Evolutionary conservation across 371 early-diverging fungal species (phyloP).

Genomic region (Syncephalis fuscata): DNA sequence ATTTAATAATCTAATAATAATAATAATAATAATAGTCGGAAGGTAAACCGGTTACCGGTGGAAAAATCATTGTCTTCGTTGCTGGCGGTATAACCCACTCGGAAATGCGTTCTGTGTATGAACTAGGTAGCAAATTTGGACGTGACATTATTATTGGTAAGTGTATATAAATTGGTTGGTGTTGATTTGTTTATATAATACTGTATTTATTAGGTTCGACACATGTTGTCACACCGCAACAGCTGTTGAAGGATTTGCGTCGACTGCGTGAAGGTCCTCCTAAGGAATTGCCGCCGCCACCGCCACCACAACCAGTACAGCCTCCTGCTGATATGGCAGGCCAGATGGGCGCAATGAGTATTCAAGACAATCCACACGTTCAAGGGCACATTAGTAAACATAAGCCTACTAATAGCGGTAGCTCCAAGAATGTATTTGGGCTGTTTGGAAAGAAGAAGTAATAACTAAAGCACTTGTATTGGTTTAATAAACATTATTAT

Average conservation of each 20-base stretch:
- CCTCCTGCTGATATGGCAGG: neutral
- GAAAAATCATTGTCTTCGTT: slow-evolving; percentile 41
- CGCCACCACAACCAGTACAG: slow-evolving; percentile 4
- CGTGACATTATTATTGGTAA: slow-evolving; percentile 74
- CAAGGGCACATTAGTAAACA: too few species aligned
- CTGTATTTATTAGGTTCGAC: too few species aligned
- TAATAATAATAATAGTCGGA: neutral
- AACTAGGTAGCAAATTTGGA: slow-evolving; percentile 43
- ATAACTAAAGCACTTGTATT: too few species aligned
- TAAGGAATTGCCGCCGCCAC: slow-evolving; percentile 1
- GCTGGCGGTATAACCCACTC: slow-evolving; percentile 87
- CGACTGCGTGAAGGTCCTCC: slow-evolving; percentile 13
- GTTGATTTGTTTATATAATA: too few species aligned
- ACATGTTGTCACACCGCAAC: slow-evolving; percentile 56
- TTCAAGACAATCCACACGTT: too few species aligned
- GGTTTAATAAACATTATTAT: too few species aligned
- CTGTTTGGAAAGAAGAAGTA: too few species aligned
- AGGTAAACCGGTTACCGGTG: slow-evolving; percentile 3
- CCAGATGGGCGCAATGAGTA: too few species aligned
- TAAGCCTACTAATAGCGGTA: too few species aligned
- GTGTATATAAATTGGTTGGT: too few species aligned
- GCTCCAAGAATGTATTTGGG: too few species aligned
- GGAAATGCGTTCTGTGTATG: slow-evolving; percentile 78
- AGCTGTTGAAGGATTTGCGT: slow-evolving; percentile 47
- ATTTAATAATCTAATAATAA: neutral